Evolutionary conservation across 2,329 filamentous ascomycete species (phyloP).

Genomic region (Exophiala sp.): DNA sequence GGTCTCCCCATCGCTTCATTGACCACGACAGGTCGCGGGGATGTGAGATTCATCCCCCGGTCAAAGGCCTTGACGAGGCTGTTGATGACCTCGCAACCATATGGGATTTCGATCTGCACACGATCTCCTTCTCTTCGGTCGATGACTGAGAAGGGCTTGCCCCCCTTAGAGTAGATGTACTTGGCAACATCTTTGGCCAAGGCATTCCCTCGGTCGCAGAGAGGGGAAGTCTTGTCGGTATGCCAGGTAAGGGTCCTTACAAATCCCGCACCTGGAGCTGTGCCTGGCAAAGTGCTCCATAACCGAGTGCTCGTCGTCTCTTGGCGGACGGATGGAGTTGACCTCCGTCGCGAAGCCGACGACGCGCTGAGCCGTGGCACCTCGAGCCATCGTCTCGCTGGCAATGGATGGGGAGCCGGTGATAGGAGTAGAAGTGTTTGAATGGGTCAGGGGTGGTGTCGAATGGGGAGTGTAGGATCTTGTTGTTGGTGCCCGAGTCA

Average conservation of each 20-base stretch:
- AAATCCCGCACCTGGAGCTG: conserved; percentile 33
- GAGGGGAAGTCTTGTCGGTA: conserved; percentile 29
- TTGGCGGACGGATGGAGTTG: conserved; percentile 26
- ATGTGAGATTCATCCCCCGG: conserved; percentile 33
- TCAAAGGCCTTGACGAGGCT: conserved; percentile 41
- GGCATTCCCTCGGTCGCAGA: conserved; percentile 35
- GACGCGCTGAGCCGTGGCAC: conserved; percentile 22
- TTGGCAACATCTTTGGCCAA: conserved; percentile 34
- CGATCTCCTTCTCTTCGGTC: conserved; percentile 37
- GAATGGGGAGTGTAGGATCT: conserved; percentile 8
- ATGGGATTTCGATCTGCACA: conserved; percentile 41
- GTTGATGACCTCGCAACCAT: conserved; percentile 33
- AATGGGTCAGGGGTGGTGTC: conserved; percentile 21
- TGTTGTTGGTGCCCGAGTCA: conserved; percentile 18
- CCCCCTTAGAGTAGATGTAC: conserved; percentile 35
- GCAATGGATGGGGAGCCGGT: conserved; percentile 9
- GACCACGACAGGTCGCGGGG: background rate
- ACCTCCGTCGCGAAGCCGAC: conserved; percentile 27
- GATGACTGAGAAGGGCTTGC: conserved; percentile 39
- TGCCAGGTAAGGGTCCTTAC: conserved; percentile 31
- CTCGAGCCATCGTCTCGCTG: conserved; percentile 21
- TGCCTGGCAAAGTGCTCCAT: conserved; percentile 35
- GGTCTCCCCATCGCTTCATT: background rate
- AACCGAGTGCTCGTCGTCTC: conserved; percentile 35
- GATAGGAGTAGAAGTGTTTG: conserved; percentile 21